phyloP scores from a whole-genome alignment of 1,284 basidiomycete genomes.

The Tranzscheliella williamsii region DNA sequence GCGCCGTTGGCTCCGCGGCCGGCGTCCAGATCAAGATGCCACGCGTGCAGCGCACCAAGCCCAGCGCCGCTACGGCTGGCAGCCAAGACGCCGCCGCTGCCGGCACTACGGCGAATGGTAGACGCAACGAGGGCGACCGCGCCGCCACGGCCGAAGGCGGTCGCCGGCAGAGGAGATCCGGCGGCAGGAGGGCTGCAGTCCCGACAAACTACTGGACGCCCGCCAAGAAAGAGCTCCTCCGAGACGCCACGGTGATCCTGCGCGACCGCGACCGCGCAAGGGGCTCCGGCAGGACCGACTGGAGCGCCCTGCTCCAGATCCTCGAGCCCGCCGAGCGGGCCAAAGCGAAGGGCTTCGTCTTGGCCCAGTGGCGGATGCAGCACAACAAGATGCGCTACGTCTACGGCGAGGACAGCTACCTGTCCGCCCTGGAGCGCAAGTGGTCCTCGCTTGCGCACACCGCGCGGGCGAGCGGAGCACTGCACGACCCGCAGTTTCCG shows the following conservation, averaged over 20 bases:
- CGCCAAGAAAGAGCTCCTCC: slow-evolving; percentile 81
- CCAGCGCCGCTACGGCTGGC: neutral
- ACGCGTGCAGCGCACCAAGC: slow-evolving; percentile 1
- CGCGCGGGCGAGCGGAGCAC: slow-evolving; percentile 69
- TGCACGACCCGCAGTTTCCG: slow-evolving; percentile 73
- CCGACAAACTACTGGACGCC: slow-evolving; percentile 68
- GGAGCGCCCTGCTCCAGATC: slow-evolving; percentile 74
- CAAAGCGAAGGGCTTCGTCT: slow-evolving; percentile 71
- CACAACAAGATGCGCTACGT: slow-evolving; percentile 68
- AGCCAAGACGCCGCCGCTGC: neutral
- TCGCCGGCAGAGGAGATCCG: neutral
- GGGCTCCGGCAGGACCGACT: slow-evolving; percentile 70
- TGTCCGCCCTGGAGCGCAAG: slow-evolving; percentile 75
- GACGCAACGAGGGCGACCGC: neutral
- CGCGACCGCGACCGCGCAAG: slow-evolving; percentile 72
- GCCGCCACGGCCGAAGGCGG: neutral
- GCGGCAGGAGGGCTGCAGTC: neutral
- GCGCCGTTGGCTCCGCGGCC: slow-evolving; percentile 14
- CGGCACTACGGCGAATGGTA: neutral
- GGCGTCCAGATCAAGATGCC: slow-evolving; percentile 16
- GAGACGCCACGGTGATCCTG: slow-evolving; percentile 80
- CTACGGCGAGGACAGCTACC: slow-evolving; percentile 74
- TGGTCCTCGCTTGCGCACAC: slow-evolving; percentile 78
- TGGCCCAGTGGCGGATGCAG: slow-evolving; percentile 61
- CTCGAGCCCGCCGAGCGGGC: slow-evolving; percentile 61